Evolutionary conservation across 2,329 filamentous ascomycete species (phyloP).

Genomic region (Trichophyton benhamiae): DNA sequence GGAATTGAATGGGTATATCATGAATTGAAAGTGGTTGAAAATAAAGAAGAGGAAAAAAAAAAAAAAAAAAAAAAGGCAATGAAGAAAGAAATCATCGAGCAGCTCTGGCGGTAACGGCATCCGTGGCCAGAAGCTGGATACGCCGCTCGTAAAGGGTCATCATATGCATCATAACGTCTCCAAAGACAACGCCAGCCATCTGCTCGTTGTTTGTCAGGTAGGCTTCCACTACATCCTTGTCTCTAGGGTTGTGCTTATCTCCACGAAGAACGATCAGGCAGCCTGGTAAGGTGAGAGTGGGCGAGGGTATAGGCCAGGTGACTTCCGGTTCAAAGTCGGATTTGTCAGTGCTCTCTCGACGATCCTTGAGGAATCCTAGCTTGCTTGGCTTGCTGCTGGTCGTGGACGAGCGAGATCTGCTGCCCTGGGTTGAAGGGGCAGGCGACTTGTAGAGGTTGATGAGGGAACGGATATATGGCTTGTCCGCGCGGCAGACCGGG

Average conservation of each 20-base stretch:
- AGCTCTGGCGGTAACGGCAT: slow-evolving; percentile 46
- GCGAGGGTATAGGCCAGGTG: slow-evolving; percentile 53
- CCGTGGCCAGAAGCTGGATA: slow-evolving; percentile 58
- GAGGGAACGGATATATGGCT: slow-evolving; percentile 59
- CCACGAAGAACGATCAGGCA: slow-evolving; percentile 53
- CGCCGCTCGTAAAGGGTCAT: slow-evolving; percentile 66
- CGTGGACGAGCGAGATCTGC: slow-evolving; percentile 11
- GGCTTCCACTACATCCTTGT: slow-evolving; percentile 49
- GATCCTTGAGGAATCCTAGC: slow-evolving; percentile 6
- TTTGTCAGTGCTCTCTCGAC: not conserved
- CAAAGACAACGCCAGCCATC: slow-evolving; percentile 61
- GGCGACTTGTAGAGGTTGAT: slow-evolving; percentile 58
- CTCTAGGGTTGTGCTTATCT: slow-evolving; percentile 32
- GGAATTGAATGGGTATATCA: not conserved
- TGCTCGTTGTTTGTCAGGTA: slow-evolving; percentile 56
- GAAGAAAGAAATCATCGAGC: not conserved
- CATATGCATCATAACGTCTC: slow-evolving; percentile 65
- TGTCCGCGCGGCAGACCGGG: slow-evolving; percentile 64
- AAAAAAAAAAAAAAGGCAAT: not conserved
- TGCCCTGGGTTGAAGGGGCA: slow-evolving; percentile 23
- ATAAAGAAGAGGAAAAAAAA: not conserved
- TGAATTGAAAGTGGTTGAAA: not conserved
- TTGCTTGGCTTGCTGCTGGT: slow-evolving; percentile 6
- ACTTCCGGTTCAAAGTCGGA: not conserved
- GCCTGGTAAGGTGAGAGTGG: slow-evolving; percentile 58